Evolutionary conservation across 495 filamentous ascomycete genomes (phyloP), one percentile per base, ranked within the genome.

Genomic region (Tuber indicum): DNA sequence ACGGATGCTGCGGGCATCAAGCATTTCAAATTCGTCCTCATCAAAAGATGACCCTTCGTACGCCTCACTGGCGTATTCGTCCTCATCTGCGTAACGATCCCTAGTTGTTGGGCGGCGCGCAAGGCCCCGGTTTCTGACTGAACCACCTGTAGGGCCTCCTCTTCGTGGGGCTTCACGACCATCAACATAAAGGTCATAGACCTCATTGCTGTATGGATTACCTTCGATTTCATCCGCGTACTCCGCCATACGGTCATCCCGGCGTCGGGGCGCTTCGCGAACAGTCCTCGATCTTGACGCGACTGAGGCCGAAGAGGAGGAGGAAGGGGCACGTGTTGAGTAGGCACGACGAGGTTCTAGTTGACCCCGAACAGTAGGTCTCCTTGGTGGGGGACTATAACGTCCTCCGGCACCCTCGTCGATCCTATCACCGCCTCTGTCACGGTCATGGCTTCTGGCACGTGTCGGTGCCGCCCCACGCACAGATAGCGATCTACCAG

Each of bases 21-120:
- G 86, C 85, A 97, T 94, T 82, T 98, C 96, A 81, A 96, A 97
- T 16, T 92, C 92, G 44, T 88, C 90, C 71, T 92, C 92, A 72
- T 92, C 90, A 74, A 91, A 90, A 75, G 87, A 90, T 70, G 84
- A 88, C 75, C 90, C 90, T 77, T 93, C 90, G 80, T 91, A 91
- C 41, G 84, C 85, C 73, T 92, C 91, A 78, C 90, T 91, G 70
- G 86, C 91, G 75, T 91, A 89, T 76, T 91, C 89, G 21, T 91
- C 90, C 75, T 92, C 90, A 79, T 92, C 91, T 80, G 92, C 90
- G 81, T 77, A 94, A 92, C 84, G 91, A 91, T 80, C 88, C 85
- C 62, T 86, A 87, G 72, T 86, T 85, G 74, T 87, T 84, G 75
- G 86, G 82, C 71, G 85, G 79, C 76, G 83, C 52, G 77, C 76